Evolutionary conservation across 257 asterid genomes (phyloP).

Genomic region (Rhazya stricta): DNA sequence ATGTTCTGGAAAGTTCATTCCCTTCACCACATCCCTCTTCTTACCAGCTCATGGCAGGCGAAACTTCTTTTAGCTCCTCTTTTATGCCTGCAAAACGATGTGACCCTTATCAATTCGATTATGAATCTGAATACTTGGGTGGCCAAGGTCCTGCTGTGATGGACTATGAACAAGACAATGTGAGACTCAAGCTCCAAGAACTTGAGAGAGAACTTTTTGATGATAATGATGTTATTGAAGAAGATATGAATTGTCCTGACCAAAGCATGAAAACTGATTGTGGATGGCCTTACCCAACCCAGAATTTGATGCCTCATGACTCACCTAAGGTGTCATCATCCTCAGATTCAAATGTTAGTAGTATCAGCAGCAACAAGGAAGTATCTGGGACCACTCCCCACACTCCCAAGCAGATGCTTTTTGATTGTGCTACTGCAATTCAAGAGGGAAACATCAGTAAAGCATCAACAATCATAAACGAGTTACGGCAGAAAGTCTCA

Average conservation of each 20-base stretch:
- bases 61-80: conserved; percentile 27
- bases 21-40: conserved; percentile 28
- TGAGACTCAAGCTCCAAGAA: conserved; percentile 75
- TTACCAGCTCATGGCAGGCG: conserved; percentile 19
- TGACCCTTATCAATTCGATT: conserved; percentile 22
- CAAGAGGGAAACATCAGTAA: conserved; percentile 44
- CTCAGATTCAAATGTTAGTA: conserved; percentile 47
- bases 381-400: conserved; percentile 21
- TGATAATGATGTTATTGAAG: conserved; percentile 31
- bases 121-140: conserved; percentile 35
- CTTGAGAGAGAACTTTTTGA: conserved; percentile 77
- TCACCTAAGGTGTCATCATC: conserved; percentile 78
- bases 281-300: conserved; percentile 30
- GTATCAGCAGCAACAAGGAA: conserved; percentile 43
- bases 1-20: conserved; percentile 30
- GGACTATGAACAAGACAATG: conserved; percentile 47
- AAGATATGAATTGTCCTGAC: conserved; percentile 12
- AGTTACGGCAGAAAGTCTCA: conserved; percentile 70
- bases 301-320: conserved; percentile 33
- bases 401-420: conserved; percentile 65
- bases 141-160: conserved; percentile 36
- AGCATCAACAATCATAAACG: conserved; percentile 51
- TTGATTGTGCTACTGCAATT: conserved; percentile 66
- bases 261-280: conserved; percentile 49
- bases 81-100: conserved; percentile 23